A percentile compares a stretch with the other conserved stretches of the same genome.
Conservation (phyloP, 2,329 filamentous ascomycete genomes). For the Diplodia mutila region DNA sequence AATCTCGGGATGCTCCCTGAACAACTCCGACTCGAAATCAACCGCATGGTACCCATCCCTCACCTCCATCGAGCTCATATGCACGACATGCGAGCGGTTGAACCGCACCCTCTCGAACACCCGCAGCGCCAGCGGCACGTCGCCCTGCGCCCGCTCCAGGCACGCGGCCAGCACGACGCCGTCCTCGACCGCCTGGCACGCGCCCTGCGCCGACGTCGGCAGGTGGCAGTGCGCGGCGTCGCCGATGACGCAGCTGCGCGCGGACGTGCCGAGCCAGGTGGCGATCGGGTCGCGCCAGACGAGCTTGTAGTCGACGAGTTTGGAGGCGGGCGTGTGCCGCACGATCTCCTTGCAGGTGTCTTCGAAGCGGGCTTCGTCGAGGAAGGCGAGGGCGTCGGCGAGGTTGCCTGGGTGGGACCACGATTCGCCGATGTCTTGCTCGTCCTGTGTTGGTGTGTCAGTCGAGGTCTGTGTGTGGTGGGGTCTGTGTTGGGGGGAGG, state of each 20-base stretch:
- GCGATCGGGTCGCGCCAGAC: slow-evolving; percentile 53
- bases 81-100: background rate
- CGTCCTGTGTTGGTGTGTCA: background rate
- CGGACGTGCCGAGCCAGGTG: slow-evolving; percentile 51
- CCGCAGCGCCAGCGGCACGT: background rate
- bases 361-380: slow-evolving; percentile 4
- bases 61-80: background rate
- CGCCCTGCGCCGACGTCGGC: slow-evolving; percentile 54
- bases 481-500: too few relatives aligned
- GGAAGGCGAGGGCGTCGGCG: background rate
- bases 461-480: too few relatives aligned
- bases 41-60: too few relatives aligned
- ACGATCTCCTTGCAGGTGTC: too few relatives aligned
- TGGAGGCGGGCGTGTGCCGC: slow-evolving; percentile 21
- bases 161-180: slow-evolving; percentile 31
- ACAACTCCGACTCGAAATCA: background rate
- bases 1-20: background rate
- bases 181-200: slow-evolving; percentile 56
- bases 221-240: slow-evolving; percentile 56
- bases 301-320: slow-evolving; percentile 55
- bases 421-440: slow-evolving; percentile 6
- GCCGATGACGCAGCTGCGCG: slow-evolving; percentile 51
- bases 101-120: background rate
- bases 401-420: background rate
- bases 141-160: background rate